Evolutionary conservation across 768 basidiomycete genomes (phyloP), one percentile per base, ranked within the genome.

Genomic region (Pulveroboletus sp.): DNA sequence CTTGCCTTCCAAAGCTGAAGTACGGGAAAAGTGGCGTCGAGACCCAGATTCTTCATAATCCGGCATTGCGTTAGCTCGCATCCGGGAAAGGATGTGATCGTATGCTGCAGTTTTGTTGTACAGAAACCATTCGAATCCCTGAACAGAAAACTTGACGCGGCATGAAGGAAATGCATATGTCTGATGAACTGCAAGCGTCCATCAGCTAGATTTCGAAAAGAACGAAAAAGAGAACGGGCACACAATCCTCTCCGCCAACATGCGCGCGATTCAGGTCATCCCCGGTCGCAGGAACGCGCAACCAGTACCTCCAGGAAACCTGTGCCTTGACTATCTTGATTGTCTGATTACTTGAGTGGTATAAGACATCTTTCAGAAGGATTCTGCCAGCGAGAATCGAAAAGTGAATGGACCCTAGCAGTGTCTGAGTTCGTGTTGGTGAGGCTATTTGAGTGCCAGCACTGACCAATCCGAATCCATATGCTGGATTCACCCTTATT

Each of bases 261-360:
- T 68, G 59, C 52, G 69, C 60, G 58, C 69, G 69, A 50, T 73
- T 72, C 24, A 89, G 69, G 57, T 89, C 87, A 42, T 85, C 80
- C 56, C 85, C 86, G n/a, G 81, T 77, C 8, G 86, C 80, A 3
- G 93, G 86, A 36, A 77, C 72, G 49, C 92, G 83, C 42, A 91
- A 76, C 95, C 95, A 98, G 66, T 95, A 97, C 55, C 91, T 78
- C 93, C 94, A 98, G 57, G 86, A 86, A 42, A 97, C 67, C 62
- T 91, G 83, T 2, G 85, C 89, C 68, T 91, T 89, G 41, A 91
- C 80, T 44, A 93, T 77, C 54, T 83, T 82, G 39, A 94, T 75
- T 17, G 88, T 90, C 66, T 96, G 88, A 68, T 95, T 97, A 63
- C 89, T 87, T 2, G 93, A 94, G 67, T 95, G 83, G 66, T 97